These are phyloP conservation scores for Lagenidium giganteum DNA, from an alignment of 352 stramenopile genomes.

Conservation along the genomic window DNA sequence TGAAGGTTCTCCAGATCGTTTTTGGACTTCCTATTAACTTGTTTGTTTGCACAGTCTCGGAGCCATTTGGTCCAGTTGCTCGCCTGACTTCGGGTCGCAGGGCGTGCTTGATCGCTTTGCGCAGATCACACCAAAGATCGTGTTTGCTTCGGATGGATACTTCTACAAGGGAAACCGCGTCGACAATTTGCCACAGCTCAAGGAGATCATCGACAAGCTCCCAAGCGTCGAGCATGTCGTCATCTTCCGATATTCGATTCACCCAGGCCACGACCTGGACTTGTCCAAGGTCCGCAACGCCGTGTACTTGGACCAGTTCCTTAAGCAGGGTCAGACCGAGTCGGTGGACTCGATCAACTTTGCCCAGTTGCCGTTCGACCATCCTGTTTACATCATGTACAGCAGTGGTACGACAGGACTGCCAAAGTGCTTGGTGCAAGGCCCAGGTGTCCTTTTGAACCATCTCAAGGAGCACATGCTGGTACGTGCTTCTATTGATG, in stretches of 20 bases:
- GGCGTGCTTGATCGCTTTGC: slow-evolving; percentile 79
- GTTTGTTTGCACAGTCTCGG: slow-evolving; percentile 24
- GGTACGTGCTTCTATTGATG: slow-evolving; percentile 22
- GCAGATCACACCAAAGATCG: slow-evolving; percentile 76
- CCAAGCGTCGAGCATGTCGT: slow-evolving; percentile 61
- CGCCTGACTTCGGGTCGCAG: slow-evolving; percentile 80
- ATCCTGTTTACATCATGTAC: slow-evolving; percentile 88
- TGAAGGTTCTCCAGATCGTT: not conserved
- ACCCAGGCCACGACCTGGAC: slow-evolving; percentile 44
- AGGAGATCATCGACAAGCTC: slow-evolving; percentile 54
- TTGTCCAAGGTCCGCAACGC: slow-evolving; percentile 47
- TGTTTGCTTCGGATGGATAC: slow-evolving; percentile 71
- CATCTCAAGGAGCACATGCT: slow-evolving; percentile 80
- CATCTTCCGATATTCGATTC: slow-evolving; percentile 59
- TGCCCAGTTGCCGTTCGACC: slow-evolving; percentile 74
- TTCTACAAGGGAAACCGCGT: slow-evolving; percentile 77
- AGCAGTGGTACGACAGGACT: slow-evolving; percentile 81
- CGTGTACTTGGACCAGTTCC: slow-evolving; percentile 51
- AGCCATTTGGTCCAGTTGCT: slow-evolving; percentile 78
- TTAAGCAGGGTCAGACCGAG: slow-evolving; percentile 21
- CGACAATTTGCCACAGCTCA: slow-evolving; percentile 52
- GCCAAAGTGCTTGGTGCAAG: slow-evolving; percentile 85
- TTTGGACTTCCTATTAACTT: slow-evolving; percentile 2
- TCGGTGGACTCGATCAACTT: slow-evolving; percentile 65
- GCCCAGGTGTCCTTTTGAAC: slow-evolving; percentile 67